Base-by-base conservation (phyloP, 2,329 filamentous ascomycete species). In the Cladophialophora yegresii region DNA sequence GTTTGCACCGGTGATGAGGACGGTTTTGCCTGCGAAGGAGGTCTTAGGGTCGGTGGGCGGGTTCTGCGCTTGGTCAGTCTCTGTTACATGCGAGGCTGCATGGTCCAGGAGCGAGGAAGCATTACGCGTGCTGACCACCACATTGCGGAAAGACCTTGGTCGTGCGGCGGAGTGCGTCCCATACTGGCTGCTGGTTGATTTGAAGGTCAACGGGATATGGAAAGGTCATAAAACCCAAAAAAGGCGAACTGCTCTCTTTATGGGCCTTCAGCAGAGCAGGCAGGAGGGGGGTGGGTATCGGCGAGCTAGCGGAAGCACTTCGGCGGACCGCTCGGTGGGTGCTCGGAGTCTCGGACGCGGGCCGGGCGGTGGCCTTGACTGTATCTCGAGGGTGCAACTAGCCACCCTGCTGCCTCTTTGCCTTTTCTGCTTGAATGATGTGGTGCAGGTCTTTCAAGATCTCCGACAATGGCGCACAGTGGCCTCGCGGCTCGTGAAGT, bases 1-100 rank as follows among this genome's bases (percentile, higher is more conserved):
- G 59, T 82, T 83, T 3, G 77, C 75, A 54, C 81, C 81, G 0
- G 81, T 84, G 8, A 83, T 76, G 40, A 68, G 63, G 53, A 68
- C 54, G 12, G 64, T 68, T 22, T 64, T 63, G 20, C 59, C 63
- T n/a, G 54, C 26, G 45, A 66, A 66, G n/a, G 55, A 59, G 30
- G 54, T 28, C 22, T 12, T 49, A 32, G 66, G 66, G 36, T 68
- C 61, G 9, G 12, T 16, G 2, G 65, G 65, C 12, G 63, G 65
- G 50, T 67, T 54, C 57, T 59, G 16, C 26, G 30, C 12, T 22
- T 16, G 28, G 43, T 58, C 55, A 58, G 55, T 49, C 43, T 26
- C 36, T 7, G 13, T 30, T 6, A 32, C 28, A 12, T 7, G 33
- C 28, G 55, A 33, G 55, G 36, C 5, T 43, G 13, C 8, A 10